phyloP scores from a whole-genome alignment of 1,284 basidiomycete species.

The Ceratobasidium sp. region DNA sequence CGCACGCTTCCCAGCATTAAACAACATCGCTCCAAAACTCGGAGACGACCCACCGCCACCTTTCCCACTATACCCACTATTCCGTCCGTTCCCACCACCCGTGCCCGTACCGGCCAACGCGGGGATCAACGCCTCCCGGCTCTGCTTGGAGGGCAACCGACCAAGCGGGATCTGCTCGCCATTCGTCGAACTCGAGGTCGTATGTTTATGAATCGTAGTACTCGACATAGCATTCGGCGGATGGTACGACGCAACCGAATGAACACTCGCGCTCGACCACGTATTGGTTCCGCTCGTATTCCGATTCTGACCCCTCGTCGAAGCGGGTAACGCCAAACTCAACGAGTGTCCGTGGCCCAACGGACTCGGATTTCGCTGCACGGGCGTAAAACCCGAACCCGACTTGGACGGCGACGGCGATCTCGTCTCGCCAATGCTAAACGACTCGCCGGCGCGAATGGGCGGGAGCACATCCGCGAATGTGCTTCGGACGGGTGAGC shows the following conservation, averaged over 20 bases:
- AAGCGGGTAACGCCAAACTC: slow-evolving; percentile 20
- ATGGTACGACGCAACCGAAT: not conserved
- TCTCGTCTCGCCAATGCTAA: not conserved
- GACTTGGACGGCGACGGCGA: slow-evolving; percentile 1
- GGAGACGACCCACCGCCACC: slow-evolving; percentile 12
- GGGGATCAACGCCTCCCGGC: slow-evolving; percentile 32
- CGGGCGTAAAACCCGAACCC: slow-evolving; percentile 11
- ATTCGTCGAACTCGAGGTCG: slow-evolving; percentile 29
- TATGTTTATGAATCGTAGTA: slow-evolving; percentile 4
- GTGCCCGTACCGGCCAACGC: not conserved
- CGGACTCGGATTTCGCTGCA: slow-evolving; percentile 27
- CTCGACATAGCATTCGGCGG: not conserved
- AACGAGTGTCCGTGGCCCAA: slow-evolving; percentile 20
- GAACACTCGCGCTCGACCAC: slow-evolving; percentile 18
- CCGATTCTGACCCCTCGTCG: slow-evolving; percentile 16
- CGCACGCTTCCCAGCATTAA: slow-evolving; percentile 30
- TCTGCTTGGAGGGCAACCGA: slow-evolving; percentile 30
- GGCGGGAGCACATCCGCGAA: slow-evolving; percentile 25
- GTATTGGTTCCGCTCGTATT: slow-evolving; percentile 5
- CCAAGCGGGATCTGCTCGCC: slow-evolving; percentile 37
- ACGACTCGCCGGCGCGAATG: slow-evolving; percentile 37
- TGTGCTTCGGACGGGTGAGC: slow-evolving; percentile 26
- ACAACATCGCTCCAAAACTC: slow-evolving; percentile 34
- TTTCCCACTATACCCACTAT: not conserved
- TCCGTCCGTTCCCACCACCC: not conserved